Evolutionary conservation across 306 rosid species (phyloP).

Genomic region (Quercus cerris): DNA sequence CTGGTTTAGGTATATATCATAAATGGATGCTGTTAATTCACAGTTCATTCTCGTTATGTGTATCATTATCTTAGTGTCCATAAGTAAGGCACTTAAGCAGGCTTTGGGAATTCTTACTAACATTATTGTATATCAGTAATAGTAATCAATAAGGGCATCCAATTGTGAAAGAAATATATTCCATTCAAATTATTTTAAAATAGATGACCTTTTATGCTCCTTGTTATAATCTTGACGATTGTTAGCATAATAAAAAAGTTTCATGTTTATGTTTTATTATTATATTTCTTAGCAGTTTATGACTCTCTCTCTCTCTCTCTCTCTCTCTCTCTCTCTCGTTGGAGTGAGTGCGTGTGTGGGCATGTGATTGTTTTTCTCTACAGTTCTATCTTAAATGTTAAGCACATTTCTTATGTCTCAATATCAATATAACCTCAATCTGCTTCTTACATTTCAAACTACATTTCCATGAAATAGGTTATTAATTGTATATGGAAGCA

Average conservation of each 20-base stretch:
- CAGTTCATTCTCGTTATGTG: neutral
- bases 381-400: neutral
- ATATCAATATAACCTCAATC: constrained; percentile 3
- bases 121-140: too few species aligned
- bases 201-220: neutral
- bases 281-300: neutral
- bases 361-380: neutral
- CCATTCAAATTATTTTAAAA: neutral
- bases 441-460: neutral
- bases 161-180: too few species aligned
- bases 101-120: too few species aligned
- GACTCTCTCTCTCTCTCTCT: neutral
- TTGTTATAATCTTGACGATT: neutral
- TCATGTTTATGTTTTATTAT: neutral
- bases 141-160: too few species aligned
- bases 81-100: too few species aligned
- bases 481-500: neutral
- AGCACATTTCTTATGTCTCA: constrained; percentile 5
- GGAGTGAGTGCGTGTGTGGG: neutral
- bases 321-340: too few species aligned
- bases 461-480: too few species aligned
- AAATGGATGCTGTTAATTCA: too few species aligned
- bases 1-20: too few species aligned
- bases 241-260: neutral
- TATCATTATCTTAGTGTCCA: too few species aligned